A percentile compares a stretch with the other conserved stretches of the same genome.
phyloP scores from a whole-genome alignment of 2,329 filamentous ascomycete genomes.

The Leptosphaerulina australis region DNA sequence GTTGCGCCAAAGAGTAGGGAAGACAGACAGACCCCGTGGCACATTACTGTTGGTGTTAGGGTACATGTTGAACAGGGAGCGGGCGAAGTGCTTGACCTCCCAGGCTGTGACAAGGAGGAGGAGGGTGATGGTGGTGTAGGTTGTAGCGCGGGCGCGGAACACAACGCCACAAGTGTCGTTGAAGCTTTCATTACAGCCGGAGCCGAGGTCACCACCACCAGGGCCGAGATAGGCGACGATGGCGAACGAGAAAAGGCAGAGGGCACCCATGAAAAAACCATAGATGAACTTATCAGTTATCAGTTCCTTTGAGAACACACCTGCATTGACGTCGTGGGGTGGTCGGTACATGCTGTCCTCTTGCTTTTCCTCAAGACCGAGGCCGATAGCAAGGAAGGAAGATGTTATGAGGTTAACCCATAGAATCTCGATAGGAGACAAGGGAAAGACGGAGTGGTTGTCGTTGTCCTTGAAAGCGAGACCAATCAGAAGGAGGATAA shows the following conservation, averaged over 20 bases:
- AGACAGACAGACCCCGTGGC: conserved; percentile 42
- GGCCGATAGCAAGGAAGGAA: conserved; percentile 55
- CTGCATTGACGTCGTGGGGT: conserved; percentile 51
- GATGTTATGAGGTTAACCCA: conserved; percentile 57
- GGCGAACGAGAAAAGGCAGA: conserved; percentile 54
- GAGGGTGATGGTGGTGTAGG: conserved; percentile 54
- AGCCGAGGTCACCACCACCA: conserved; percentile 51
- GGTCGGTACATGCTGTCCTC: conserved; percentile 55
- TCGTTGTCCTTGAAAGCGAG: conserved; percentile 54
- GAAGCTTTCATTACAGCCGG: conserved; percentile 53
- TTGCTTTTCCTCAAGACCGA: conserved; percentile 55
- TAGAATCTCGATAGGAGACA: conserved; percentile 56
- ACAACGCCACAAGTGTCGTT: conserved; percentile 51
- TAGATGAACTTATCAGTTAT: conserved; percentile 58
- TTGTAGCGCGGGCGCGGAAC: conserved; percentile 54
- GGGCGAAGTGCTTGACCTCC: conserved; percentile 56
- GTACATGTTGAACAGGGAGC: conserved; percentile 55
- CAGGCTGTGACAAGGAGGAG: conserved; percentile 55
- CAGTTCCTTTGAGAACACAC: conserved; percentile 55
- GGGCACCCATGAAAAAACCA: conserved; percentile 53
- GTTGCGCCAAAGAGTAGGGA: conserved; percentile 50
- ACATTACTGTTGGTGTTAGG: conserved; percentile 35
- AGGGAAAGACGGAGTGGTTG: conserved; percentile 53
- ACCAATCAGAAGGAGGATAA: conserved; percentile 55
- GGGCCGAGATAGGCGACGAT: conserved; percentile 53